Evolutionary conservation across 495 filamentous ascomycete genomes (phyloP).

Genomic region (Melanomma pulvis-pyrius): DNA sequence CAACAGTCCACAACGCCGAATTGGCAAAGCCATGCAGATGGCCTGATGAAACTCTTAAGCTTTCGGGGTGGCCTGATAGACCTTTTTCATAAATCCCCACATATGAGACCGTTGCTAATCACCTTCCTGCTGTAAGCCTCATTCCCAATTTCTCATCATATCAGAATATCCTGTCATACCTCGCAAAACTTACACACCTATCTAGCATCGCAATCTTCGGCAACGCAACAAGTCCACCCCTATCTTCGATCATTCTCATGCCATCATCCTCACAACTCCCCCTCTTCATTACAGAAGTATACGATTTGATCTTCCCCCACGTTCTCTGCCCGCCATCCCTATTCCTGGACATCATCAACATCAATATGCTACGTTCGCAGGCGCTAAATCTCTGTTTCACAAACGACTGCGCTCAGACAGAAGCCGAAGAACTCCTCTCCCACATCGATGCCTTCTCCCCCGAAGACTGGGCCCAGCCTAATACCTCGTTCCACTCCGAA

Average conservation of each 20-base stretch:
- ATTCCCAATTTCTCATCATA: background rate
- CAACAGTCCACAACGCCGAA: background rate
- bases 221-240: background rate
- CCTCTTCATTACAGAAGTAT: background rate
- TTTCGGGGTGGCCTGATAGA: slow-evolving; percentile 17
- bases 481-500: background rate
- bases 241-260: background rate
- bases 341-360: slow-evolving; percentile 11
- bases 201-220: background rate
- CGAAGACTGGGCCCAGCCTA: slow-evolving; percentile 6
- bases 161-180: no score
- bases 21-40: slow-evolving; percentile 16
- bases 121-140: slow-evolving; percentile 17
- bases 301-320: slow-evolving; percentile 8
- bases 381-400: background rate
- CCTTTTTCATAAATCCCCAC: background rate
- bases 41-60: slow-evolving; percentile 4
- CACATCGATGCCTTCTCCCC: slow-evolving; percentile 4
- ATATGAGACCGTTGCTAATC: background rate
- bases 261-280: background rate
- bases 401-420: background rate
- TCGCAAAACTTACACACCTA: background rate
- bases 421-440: slow-evolving; percentile 11
- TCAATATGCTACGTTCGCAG: slow-evolving; percentile 9
- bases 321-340: slow-evolving; percentile 6